Evolutionary conservation across 495 filamentous ascomycete genomes (phyloP).

Genomic region (Annulohypoxylon stygium): DNA sequence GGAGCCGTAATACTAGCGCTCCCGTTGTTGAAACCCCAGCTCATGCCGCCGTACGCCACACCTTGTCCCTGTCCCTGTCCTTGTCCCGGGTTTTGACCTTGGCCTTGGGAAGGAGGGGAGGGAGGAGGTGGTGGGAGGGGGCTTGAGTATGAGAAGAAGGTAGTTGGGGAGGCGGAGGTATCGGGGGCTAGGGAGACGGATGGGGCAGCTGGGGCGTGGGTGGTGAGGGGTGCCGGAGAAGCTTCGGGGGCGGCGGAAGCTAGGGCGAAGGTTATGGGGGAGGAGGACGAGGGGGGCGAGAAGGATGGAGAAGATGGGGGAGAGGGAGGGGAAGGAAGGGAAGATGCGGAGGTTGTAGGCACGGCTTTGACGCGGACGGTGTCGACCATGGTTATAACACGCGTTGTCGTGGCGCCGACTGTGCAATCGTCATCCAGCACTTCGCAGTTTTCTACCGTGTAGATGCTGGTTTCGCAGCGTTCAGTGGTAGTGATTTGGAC

Average conservation of each 20-base stretch:
- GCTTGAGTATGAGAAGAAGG: slow-evolving; percentile 10
- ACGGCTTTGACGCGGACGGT: slow-evolving; percentile 23
- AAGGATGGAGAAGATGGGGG: background rate
- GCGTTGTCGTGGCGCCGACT: slow-evolving; percentile 30
- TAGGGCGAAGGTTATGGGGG: background rate
- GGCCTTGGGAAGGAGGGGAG: background rate
- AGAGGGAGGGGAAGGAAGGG: background rate
- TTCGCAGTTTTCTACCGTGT: slow-evolving; percentile 16
- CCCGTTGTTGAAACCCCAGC: slow-evolving; percentile 32
- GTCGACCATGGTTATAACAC: slow-evolving; percentile 26
- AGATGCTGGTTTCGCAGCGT: slow-evolving; percentile 18
- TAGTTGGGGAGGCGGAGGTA: background rate
- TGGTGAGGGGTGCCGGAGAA: background rate
- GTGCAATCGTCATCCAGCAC: slow-evolving; percentile 8
- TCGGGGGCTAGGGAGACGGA: background rate
- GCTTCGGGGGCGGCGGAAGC: background rate
- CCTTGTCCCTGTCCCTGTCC: background rate
- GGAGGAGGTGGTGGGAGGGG: background rate
- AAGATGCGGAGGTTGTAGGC: background rate
- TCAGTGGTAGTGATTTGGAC: slow-evolving; percentile 16
- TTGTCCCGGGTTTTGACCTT: no score
- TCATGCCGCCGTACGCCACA: background rate
- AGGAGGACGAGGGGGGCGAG: background rate
- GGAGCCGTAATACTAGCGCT: background rate
- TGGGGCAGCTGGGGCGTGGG: background rate